Percentiles rank a stretch among this genome's conserved stretches.
Conservation (phyloP, 495 filamentous ascomycete genomes). For the Neurospora sublineolata region DNA sequence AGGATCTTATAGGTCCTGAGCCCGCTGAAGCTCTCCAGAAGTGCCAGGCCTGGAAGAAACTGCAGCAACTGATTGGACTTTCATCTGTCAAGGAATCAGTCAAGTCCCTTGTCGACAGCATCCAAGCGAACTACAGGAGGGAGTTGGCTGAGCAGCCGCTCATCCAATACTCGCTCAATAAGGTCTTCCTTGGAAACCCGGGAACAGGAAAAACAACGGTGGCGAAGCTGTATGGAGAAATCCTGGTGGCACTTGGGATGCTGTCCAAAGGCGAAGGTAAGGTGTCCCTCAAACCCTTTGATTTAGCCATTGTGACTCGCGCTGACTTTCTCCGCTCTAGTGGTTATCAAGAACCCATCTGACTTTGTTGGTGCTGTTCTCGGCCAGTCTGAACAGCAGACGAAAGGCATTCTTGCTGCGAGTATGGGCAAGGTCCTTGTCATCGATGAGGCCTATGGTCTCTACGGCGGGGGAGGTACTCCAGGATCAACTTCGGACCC, state of each 20-base stretch:
- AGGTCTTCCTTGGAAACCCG: constrained; percentile 58
- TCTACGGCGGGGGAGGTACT: constrained; percentile 18
- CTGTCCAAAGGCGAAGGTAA: constrained; percentile 53
- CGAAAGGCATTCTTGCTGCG: constrained; percentile 56
- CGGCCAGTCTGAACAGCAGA: constrained; percentile 58
- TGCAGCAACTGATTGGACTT: constrained; percentile 52
- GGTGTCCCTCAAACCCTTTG: not conserved
- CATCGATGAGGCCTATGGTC: constrained; percentile 67
- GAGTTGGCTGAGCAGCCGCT: constrained; percentile 47
- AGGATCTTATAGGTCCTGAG: constrained; percentile 58
- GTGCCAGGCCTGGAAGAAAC: constrained; percentile 45
- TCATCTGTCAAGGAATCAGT: constrained; percentile 51
- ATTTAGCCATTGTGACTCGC: not conserved
- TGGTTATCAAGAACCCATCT: constrained; percentile 58
- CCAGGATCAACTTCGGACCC: constrained; percentile 28
- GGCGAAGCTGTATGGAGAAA: constrained; percentile 59
- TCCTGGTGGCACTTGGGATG: constrained; percentile 49
- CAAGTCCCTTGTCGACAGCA: constrained; percentile 41
- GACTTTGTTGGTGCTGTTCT: constrained; percentile 58
- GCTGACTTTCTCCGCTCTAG: not conserved
- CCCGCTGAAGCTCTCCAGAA: constrained; percentile 40
- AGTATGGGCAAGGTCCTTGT: constrained; percentile 63
- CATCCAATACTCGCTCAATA: constrained; percentile 52
- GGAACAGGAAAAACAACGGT: constrained; percentile 72
- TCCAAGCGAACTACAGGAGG: constrained; percentile 49